Evolutionary conservation across 495 filamentous ascomycete species (phyloP).

Genomic region (Cairneyella variabilis): DNA sequence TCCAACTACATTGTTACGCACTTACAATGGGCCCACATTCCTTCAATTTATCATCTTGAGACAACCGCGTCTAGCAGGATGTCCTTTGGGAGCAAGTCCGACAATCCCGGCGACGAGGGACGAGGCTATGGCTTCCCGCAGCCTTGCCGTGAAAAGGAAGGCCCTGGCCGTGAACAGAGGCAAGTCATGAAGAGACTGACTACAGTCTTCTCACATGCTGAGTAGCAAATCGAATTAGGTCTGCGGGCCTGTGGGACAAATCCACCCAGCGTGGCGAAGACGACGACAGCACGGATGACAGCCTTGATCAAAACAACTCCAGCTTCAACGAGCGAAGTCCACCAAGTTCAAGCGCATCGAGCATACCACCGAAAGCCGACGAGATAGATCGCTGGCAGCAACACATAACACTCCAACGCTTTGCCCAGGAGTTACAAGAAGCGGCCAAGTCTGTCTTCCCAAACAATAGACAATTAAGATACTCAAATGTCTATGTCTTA

Average conservation of each 20-base stretch:
- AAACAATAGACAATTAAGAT: background rate
- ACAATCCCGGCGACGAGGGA: background rate
- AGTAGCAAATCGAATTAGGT: too few relatives aligned
- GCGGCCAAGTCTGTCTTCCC: slow-evolving; percentile 8
- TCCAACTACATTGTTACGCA: background rate
- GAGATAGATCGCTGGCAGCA: background rate
- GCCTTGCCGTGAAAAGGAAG: background rate
- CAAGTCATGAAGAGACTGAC: background rate
- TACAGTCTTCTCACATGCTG: too few relatives aligned
- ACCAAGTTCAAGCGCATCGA: background rate
- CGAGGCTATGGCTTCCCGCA: background rate
- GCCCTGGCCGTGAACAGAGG: background rate
- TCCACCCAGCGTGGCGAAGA: background rate
- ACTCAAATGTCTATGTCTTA: slow-evolving; percentile 10
- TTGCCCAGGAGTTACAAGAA: slow-evolving; percentile 3
- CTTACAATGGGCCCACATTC: background rate
- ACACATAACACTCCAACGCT: slow-evolving; percentile 6
- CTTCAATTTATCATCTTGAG: background rate
- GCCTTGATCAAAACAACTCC: too few relatives aligned
- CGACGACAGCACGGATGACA: too few relatives aligned
- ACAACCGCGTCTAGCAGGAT: background rate
- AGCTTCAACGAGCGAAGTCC: background rate
- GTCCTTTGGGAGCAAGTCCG: background rate
- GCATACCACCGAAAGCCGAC: background rate
- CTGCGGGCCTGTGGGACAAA: background rate